These are phyloP conservation scores for Elymus sibiricus DNA, from an alignment of 176 grass and related monocot genomes.

Conservation along the genomic window DNA sequence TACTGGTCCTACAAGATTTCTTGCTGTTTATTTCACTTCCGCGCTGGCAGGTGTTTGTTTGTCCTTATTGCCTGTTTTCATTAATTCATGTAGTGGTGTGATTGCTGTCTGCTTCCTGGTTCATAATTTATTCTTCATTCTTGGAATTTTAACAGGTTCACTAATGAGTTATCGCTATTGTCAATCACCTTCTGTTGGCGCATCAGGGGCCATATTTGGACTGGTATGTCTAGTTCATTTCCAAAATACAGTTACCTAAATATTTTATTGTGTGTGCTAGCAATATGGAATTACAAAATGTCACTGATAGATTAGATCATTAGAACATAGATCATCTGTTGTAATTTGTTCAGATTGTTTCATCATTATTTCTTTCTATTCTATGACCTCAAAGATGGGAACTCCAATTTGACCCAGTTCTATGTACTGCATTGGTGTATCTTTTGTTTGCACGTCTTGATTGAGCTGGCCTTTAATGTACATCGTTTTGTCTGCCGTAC, in stretches of 20 bases:
- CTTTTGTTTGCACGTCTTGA: neutral
- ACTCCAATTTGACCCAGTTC: neutral
- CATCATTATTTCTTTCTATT: neutral
- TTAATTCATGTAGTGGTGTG: neutral
- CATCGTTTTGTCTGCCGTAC: neutral
- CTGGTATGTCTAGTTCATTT: conserved; percentile 49
- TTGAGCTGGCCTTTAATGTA: neutral
- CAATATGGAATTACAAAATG: neutral
- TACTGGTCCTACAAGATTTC: conserved; percentile 63
- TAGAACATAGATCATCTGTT: neutral
- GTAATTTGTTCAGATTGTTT: neutral
- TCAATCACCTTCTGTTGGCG: conserved; percentile 65
- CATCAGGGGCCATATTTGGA: conserved; percentile 91
- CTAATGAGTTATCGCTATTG: conserved; percentile 74
- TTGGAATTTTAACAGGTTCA: conserved; percentile 61
- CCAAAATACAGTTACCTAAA: neutral
- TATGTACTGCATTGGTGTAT: neutral
- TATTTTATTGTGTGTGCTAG: neutral
- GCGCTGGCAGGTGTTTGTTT: conserved; percentile 64
- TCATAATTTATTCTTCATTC: conserved; percentile 16
- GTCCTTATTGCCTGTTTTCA: neutral
- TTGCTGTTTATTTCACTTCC: conserved; percentile 82
- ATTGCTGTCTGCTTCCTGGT: conserved; percentile 2
- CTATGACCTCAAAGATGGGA: neutral
- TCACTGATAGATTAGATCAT: neutral